These are phyloP conservation scores for Rosa persica DNA, from an alignment of 306 rosid species.

Conservation along the genomic window DNA sequence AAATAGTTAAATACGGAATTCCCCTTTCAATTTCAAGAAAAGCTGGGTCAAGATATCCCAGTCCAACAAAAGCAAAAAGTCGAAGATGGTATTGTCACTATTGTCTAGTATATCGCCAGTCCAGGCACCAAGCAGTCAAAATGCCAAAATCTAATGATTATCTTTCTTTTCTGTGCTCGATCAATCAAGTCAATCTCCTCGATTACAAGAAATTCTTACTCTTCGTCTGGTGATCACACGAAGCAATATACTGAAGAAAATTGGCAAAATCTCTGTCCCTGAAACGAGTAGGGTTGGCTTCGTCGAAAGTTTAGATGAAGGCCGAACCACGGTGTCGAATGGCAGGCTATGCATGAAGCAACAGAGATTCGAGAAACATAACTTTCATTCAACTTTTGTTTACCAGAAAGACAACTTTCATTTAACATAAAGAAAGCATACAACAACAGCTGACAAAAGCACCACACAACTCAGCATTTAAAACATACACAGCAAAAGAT, in stretches of 20 bases:
- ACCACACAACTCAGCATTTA: too few relatives aligned
- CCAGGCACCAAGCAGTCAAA: background rate
- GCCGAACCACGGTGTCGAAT: conserved; percentile 10
- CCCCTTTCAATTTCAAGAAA: too few relatives aligned
- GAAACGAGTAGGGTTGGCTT: conserved; percentile 30
- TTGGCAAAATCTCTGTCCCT: conserved; percentile 25
- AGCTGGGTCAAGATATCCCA: too few relatives aligned
- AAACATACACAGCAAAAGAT: too few relatives aligned
- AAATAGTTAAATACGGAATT: too few relatives aligned
- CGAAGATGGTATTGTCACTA: too few relatives aligned
- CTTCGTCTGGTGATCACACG: conserved; percentile 2
- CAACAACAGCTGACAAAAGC: too few relatives aligned
- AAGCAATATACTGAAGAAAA: conserved; percentile 27
- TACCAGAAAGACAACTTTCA: too few relatives aligned
- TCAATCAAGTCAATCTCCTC: conserved; percentile 9
- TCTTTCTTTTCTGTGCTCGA: background rate
- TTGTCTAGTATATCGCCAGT: too few relatives aligned
- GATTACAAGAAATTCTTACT: conserved; percentile 28
- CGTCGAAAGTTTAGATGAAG: conserved; percentile 23
- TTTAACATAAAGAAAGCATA: too few relatives aligned
- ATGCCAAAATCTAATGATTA: background rate
- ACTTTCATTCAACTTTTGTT: too few relatives aligned
- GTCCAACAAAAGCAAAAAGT: too few relatives aligned
- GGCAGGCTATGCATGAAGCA: conserved; percentile 30
- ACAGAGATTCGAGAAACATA: conserved; percentile 23